Percentiles rank a stretch among this genome's conserved stretches.
These are phyloP conservation scores for Ricinus communis DNA, from an alignment of 345 rosid genomes.

Conservation along the genomic window DNA sequence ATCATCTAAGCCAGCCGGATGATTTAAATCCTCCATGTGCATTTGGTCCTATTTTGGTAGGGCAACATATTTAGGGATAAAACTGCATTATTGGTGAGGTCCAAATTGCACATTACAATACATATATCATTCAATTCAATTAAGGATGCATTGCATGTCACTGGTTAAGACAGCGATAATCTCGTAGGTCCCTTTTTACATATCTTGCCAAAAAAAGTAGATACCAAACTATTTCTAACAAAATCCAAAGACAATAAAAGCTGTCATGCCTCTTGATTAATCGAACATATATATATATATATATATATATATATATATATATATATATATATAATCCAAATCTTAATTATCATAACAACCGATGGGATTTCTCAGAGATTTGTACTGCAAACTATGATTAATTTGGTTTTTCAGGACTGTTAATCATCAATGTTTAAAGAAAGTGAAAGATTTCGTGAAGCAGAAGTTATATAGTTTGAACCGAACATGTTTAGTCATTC, in stretches of 20 bases:
- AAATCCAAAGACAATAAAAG: no score
- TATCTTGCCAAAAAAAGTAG: neutral
- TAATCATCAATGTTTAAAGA: neutral
- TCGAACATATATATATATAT: no score
- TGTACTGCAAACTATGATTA: neutral
- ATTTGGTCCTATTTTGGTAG: conserved; percentile 12
- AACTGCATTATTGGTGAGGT: conserved; percentile 30
- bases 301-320: no score
- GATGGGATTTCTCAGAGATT: no score
- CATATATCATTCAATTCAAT: conserved; percentile 17
- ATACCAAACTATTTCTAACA: neutral
- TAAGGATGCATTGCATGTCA: conserved; percentile 13
- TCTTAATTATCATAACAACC: no score
- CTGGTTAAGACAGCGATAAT: conserved; percentile 12
- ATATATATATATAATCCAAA: no score
- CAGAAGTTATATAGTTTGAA: neutral
- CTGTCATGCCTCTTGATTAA: neutral
- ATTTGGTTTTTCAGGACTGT: neutral
- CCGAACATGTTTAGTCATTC: neutral
- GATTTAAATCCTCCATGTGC: conserved; percentile 25
- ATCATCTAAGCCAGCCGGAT: conserved; percentile 15
- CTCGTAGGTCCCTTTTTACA: conserved; percentile 23
- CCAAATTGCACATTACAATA: neutral
- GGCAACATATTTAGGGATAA: neutral
- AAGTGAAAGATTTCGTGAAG: neutral